Evolutionary conservation across 768 basidiomycete species (phyloP).

Genomic region (Tricholoma bakamatsutake): DNA sequence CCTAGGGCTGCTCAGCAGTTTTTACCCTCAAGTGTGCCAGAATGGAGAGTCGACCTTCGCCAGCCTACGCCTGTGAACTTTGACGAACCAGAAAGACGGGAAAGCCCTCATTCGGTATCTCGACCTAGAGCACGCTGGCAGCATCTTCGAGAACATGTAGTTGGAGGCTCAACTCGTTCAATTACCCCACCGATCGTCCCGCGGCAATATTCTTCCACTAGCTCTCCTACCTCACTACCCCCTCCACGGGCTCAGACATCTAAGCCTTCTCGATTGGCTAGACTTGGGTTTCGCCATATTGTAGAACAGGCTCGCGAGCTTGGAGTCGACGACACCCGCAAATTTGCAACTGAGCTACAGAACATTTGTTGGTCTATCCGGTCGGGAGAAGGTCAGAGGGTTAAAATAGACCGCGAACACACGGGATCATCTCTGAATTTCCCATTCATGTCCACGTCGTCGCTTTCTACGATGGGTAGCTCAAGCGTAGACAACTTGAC

Average conservation of each 20-base stretch:
- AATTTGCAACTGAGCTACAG: conserved; percentile 51
- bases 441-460: conserved; percentile 36
- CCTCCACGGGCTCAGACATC: conserved; percentile 31
- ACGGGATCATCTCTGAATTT: conserved; percentile 33
- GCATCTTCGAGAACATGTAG: conserved; percentile 46
- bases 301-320: conserved; percentile 58
- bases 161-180: conserved; percentile 26
- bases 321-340: conserved; percentile 40
- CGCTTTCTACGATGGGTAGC: conserved; percentile 20
- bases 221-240: conserved; percentile 11
- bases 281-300: conserved; percentile 55
- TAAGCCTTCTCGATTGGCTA: conserved; percentile 45
- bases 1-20: background rate
- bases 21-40: conserved; percentile 1
- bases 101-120: conserved; percentile 35
- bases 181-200: conserved; percentile 21
- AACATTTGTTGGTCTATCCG: conserved; percentile 49
- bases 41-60: conserved; percentile 5
- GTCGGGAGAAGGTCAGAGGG: conserved; percentile 32
- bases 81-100: conserved; percentile 35
- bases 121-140: conserved; percentile 46
- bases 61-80: conserved; percentile 10
- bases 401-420: conserved; percentile 20
- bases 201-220: conserved; percentile 22
- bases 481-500: conserved; percentile 14